phyloP scores from a whole-genome alignment of 2,329 filamentous ascomycete species.

The Trichoderma koningii region DNA sequence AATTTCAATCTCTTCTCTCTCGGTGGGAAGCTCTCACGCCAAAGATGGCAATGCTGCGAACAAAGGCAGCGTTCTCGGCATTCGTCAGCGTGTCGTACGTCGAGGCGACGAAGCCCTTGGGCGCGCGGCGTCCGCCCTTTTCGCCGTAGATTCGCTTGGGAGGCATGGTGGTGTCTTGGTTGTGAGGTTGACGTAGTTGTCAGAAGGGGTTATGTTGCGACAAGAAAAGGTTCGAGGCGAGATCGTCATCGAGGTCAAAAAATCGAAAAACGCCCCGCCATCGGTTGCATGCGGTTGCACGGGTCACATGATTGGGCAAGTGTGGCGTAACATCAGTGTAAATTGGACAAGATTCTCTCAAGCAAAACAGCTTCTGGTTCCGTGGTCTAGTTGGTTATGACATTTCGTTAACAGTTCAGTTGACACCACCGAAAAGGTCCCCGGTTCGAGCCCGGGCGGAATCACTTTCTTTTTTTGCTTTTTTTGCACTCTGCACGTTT shows the following conservation, averaged over 20 bases:
- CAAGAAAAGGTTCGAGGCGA: constrained; percentile 15
- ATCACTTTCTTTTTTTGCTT: constrained; percentile 26
- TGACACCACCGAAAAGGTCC: constrained; percentile 30
- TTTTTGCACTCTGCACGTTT: neutral
- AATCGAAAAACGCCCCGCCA: constrained; percentile 34
- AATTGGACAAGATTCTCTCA: neutral
- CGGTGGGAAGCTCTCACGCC: constrained; percentile 57
- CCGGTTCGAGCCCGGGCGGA: constrained; percentile 30
- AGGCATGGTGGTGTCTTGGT: constrained; percentile 53
- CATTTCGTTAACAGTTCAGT: constrained; percentile 29
- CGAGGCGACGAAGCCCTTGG: constrained; percentile 56
- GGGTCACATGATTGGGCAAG: constrained; percentile 34
- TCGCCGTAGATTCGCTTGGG: constrained; percentile 62
- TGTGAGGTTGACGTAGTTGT: too few relatives aligned
- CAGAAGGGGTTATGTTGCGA: too few relatives aligned
- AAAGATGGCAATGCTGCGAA: constrained; percentile 68
- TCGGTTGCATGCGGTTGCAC: constrained; percentile 25
- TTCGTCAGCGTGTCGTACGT: constrained; percentile 65
- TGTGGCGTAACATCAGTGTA: neutral
- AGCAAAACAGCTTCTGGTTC: constrained; percentile 19
- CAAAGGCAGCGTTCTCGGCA: constrained; percentile 68
- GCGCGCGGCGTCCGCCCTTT: constrained; percentile 45
- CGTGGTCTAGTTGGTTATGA: constrained; percentile 31
- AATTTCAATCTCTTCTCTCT: too few relatives aligned
- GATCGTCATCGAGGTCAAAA: constrained; percentile 30